phyloP scores from a whole-genome alignment of 2,329 filamentous ascomycete species.

The Sclerotinia nivalis region DNA sequence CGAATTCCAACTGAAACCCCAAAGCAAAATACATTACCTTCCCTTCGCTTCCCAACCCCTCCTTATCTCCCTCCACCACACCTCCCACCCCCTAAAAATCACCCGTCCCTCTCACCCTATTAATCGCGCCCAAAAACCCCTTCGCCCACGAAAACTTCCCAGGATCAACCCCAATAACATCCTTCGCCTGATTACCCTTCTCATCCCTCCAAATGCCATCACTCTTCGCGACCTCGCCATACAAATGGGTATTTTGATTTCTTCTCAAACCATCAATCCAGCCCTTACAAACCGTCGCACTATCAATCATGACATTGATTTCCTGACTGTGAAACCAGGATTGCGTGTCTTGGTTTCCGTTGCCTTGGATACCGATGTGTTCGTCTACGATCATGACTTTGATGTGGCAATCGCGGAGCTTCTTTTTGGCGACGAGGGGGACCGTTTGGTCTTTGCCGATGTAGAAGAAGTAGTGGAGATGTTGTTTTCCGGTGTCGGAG shows the following conservation, averaged over 20 bases:
- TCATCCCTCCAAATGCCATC: conserved; percentile 65
- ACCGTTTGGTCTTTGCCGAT: conserved; percentile 70
- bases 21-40: not conserved
- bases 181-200: conserved; percentile 49
- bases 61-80: rapidly evolving
- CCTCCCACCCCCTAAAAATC: conserved; percentile 45
- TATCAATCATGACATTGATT: conserved; percentile 74
- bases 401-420: conserved; percentile 70
- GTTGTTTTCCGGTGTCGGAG: conserved; percentile 48
- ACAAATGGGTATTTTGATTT: conserved; percentile 67
- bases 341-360: conserved; percentile 80
- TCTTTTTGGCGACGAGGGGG: conserved; percentile 66
- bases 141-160: conserved; percentile 60
- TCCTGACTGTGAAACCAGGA: conserved; percentile 78
- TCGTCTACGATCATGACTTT: conserved; percentile 76
- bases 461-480: conserved; percentile 67
- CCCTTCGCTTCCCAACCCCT: too few species aligned
- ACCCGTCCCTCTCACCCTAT: conserved; percentile 57
- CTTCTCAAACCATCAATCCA: conserved; percentile 63
- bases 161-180: conserved; percentile 53
- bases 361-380: conserved; percentile 68
- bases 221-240: conserved; percentile 52
- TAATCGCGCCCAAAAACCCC: conserved; percentile 57
- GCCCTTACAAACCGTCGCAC: conserved; percentile 55
- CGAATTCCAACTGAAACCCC: not conserved